Evolutionary conservation across 2,329 filamentous ascomycete species (phyloP).

Genomic region (Colletotrichum sp.): DNA sequence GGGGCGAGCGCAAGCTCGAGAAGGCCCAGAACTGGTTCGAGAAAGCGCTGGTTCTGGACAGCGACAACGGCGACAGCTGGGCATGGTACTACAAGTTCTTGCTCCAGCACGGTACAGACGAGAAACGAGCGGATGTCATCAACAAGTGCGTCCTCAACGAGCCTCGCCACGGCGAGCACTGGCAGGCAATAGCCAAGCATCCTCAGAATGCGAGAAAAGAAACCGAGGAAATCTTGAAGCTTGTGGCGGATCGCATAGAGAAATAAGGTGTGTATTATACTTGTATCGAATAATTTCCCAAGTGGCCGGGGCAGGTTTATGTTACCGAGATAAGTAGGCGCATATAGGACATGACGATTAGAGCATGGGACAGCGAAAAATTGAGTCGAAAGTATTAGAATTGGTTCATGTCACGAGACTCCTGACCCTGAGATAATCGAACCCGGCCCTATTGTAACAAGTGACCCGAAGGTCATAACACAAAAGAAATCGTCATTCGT

Average conservation of each 20-base stretch:
- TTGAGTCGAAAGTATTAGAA: background rate
- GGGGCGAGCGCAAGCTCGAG: conserved; percentile 89
- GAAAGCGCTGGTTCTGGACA: conserved; percentile 87
- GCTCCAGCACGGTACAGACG: conserved; percentile 88
- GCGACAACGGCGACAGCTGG: conserved; percentile 91
- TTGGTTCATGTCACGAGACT: background rate
- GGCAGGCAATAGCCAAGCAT: conserved; percentile 86
- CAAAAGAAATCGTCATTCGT: background rate
- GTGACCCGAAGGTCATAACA: background rate
- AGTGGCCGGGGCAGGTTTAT: background rate
- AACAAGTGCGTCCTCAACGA: conserved; percentile 82
- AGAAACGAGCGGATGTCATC: conserved; percentile 87
- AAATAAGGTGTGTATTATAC: conserved; percentile 18
- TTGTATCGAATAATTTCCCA: background rate
- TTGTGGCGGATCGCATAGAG: conserved; percentile 65
- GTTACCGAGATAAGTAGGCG: background rate
- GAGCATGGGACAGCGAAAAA: background rate
- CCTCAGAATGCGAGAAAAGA: conserved; percentile 78
- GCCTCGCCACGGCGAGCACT: conserved; percentile 90
- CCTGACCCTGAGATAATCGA: background rate
- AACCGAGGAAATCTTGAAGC: conserved; percentile 81
- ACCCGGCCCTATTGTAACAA: background rate
- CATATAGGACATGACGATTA: background rate
- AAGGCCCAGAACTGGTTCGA: conserved; percentile 98
- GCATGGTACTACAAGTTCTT: conserved; percentile 98